A percentile compares a stretch with the other conserved stretches of the same genome.
phyloP scores from a whole-genome alignment of 2,329 filamentous ascomycete species.

The Scolecobasidium constrictum region DNA sequence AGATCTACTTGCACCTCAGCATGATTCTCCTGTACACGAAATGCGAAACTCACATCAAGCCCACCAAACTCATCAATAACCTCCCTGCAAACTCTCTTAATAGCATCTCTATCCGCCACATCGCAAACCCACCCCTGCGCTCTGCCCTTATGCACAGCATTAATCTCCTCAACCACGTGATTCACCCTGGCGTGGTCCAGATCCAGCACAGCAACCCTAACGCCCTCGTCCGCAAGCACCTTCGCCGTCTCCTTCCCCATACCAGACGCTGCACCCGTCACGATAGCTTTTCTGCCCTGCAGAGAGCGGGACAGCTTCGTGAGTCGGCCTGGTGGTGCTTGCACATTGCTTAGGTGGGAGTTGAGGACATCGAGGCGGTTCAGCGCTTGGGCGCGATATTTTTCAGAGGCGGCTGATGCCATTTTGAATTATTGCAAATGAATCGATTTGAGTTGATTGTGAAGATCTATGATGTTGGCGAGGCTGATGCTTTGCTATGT shows the following conservation, averaged over 20 bases:
- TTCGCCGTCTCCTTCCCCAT: conserved; percentile 6
- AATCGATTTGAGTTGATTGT: no score
- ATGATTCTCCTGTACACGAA: neutral
- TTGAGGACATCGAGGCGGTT: conserved; percentile 1
- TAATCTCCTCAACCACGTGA: conserved; percentile 3
- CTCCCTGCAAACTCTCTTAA: conserved; percentile 1
- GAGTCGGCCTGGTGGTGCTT: neutral
- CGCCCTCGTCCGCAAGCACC: conserved; percentile 3
- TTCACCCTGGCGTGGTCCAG: neutral
- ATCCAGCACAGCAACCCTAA: conserved; percentile 3
- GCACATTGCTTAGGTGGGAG: conserved; percentile 1
- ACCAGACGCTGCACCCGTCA: conserved; percentile 4
- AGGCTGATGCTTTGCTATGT: no score
- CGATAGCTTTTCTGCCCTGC: conserved; percentile 3
- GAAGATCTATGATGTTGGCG: no score
- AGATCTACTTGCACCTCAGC: conserved; percentile 1
- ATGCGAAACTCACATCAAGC: conserved; percentile 1
- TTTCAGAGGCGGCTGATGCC: neutral
- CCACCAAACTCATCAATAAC: conserved; percentile 4
- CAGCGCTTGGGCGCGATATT: neutral
- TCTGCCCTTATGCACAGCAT: neutral
- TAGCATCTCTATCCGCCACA: neutral
- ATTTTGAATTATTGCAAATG: no score
- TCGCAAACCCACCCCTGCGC: conserved; percentile 6
- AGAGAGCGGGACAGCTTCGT: conserved; percentile 5